These are phyloP conservation scores for Penicillium bovifimosum DNA, from an alignment of 495 filamentous ascomycete species.

Conservation along the genomic window DNA sequence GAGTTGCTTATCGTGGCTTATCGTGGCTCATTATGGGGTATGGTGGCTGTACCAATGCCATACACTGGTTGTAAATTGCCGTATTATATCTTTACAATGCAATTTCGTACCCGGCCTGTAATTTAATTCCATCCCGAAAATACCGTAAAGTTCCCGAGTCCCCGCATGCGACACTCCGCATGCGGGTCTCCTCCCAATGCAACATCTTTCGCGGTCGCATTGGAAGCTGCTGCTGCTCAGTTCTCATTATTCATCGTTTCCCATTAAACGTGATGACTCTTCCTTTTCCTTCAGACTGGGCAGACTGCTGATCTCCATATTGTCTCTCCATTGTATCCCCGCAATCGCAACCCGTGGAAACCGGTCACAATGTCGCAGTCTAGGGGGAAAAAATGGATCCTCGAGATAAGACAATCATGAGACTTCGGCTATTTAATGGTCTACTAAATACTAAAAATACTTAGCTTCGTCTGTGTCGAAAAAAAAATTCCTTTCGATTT, in stretches of 20 bases:
- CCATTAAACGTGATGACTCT: neutral
- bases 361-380: conserved; percentile 1
- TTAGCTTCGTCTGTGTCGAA: neutral
- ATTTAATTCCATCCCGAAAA: neutral
- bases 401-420: conserved; percentile 12
- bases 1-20: too few species aligned
- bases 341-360: neutral
- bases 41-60: neutral
- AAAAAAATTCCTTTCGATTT: neutral
- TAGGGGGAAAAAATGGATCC: conserved; percentile 9
- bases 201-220: neutral
- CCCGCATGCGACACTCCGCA: conserved; percentile 3
- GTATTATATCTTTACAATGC: neutral
- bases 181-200: conserved; percentile 6
- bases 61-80: neutral
- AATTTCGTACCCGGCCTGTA: neutral
- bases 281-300: neutral
- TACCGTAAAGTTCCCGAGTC: neutral
- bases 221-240: neutral
- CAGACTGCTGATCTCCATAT: neutral
- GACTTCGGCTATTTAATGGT: conserved; percentile 9
- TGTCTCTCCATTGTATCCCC: conserved; percentile 2
- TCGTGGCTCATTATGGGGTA: neutral
- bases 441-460: neutral
- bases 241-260: neutral